Base-by-base conservation (phyloP, 2,329 filamentous ascomycete species). In the Aurifilum marmelostoma region DNA sequence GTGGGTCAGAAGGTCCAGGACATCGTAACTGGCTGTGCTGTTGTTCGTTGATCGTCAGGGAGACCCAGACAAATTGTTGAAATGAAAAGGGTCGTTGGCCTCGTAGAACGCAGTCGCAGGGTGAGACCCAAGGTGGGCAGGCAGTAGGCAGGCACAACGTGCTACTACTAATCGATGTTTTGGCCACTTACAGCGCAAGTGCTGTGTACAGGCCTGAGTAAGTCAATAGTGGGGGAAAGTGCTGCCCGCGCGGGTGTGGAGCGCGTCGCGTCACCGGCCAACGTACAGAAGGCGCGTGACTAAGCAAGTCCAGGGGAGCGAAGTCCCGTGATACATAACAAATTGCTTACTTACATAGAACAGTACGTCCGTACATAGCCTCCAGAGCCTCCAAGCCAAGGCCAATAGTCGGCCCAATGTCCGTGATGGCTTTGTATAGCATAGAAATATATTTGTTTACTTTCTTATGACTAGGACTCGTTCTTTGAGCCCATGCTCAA, bases 1-100 rank as follows among this genome's bases (percentile, higher is more conserved):
- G 76, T 76, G 76, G 75, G 79, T 76, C 78, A 71, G 73, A 61
- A 64, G 78, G 80, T 77, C 79, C 77, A 72, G 71, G 71, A 70
- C 67, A 61, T 69, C 63, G 61, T 67, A 62, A 56, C 59, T 24
- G 9, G 21, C 7, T n/a, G 7, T 47, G 59, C 18, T 62, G 34
- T 27, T 60, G 18, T 4, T 18, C 18, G 32, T 58, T 5, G 18
- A 58, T 41, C 58, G 59, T 66, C 67, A 71, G 56, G 21, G 41
- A n/a, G 37, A 21, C 24, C 4, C 4, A 39, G 11, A 39, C 4
- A 37, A 64, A 54, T 54, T 24, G 29, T 11, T 63, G 16, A 24
- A 9, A 14, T 60, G 5, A n/a, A 29, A 14, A 6, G 27, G n/a
- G 27, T 37, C 11, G 43, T 34, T 27, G 9, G 14, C 9, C 39